phyloP scores from a whole-genome alignment of 2,329 filamentous ascomycete species.

The Myriangium duriaei region DNA sequence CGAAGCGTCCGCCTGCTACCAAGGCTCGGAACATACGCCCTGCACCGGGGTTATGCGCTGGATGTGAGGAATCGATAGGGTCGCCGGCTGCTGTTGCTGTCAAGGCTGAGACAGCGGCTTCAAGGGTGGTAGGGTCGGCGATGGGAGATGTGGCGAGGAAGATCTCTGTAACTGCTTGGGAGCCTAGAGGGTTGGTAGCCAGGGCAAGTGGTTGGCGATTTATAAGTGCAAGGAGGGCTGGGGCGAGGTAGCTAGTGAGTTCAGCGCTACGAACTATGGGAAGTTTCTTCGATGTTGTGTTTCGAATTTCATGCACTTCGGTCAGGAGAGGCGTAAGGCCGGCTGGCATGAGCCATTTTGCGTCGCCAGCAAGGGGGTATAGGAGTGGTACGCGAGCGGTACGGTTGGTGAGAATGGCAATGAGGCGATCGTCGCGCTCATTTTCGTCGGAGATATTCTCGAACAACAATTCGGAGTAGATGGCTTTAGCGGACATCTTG shows the following conservation, averaged over 20 bases:
- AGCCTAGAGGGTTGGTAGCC: conserved; percentile 65
- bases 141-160: conserved; percentile 45
- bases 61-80: conserved; percentile 39
- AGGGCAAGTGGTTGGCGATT: conserved; percentile 55
- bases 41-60: conserved; percentile 49
- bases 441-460: conserved; percentile 40
- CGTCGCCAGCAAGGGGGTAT: conserved; percentile 60
- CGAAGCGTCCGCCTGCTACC: conserved; percentile 78
- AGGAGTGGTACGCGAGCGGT: conserved; percentile 56
- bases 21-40: conserved; percentile 84
- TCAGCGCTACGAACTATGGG: conserved; percentile 62
- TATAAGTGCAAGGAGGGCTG: conserved; percentile 63
- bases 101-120: conserved; percentile 52
- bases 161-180: conserved; percentile 73
- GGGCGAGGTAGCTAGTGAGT: conserved; percentile 60
- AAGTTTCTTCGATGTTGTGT: conserved; percentile 87
- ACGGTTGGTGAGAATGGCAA: conserved; percentile 56
- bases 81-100: conserved; percentile 32
- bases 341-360: conserved; percentile 50
- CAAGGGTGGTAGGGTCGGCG: conserved; percentile 56
- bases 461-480: conserved; percentile 76
- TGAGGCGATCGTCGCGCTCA: conserved; percentile 36
- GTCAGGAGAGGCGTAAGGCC: conserved; percentile 56
- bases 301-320: conserved; percentile 67
- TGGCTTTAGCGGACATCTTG: conserved; percentile 69